Evolutionary conservation across 331 rosid species (phyloP), one percentile per base, ranked within the genome.

Genomic region (Quercus tomentella): DNA sequence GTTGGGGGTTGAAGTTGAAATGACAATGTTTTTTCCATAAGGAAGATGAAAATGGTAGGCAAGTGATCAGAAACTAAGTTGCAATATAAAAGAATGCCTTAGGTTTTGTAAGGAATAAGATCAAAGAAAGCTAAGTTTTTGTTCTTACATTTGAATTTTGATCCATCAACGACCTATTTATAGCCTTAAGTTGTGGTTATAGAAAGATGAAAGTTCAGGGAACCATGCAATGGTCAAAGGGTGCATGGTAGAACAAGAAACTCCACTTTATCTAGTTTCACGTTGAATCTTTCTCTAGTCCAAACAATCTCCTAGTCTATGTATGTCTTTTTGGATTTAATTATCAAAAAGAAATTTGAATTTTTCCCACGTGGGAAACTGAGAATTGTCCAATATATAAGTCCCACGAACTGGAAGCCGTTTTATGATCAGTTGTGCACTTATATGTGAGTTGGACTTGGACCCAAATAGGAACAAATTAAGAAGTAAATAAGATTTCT

Each of bases 1-100:
- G 55, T 77, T 6, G 81, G 81, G 18, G 83, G 69, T 51, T 37
- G 65, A 70, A 12, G 33, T 4, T 67, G 72, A 28, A 45, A 67
- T 18, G 52, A 33, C 16, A 3, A 2, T 1, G 25, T 67, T 67
- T 33, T 33, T 20, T 33, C 72, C 72, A 18, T 67, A 4, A 7
- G 43, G 21, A 67, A 67, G 45, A 67, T 30, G 45, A 69, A 37
- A 69, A 7, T n/a, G 45, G 14, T 45, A 45, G 54, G 73, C 25
- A 69, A 7, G 22, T 18, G 54, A 37, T 21, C 23, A 14, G 23
- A 5, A 31, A 18, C 20, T 14, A 31, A 18, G 41, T 33, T 69
- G 54, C 2, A 15, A 20, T 2, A 16, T 35, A 37, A 35, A 17
- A 16, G 28, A 69, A 5, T 22, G 30, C 65, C 26, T 22, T 58